phyloP scores from a whole-genome alignment of 2,329 filamentous ascomycete species.

The Scedosporium minutisporum region DNA sequence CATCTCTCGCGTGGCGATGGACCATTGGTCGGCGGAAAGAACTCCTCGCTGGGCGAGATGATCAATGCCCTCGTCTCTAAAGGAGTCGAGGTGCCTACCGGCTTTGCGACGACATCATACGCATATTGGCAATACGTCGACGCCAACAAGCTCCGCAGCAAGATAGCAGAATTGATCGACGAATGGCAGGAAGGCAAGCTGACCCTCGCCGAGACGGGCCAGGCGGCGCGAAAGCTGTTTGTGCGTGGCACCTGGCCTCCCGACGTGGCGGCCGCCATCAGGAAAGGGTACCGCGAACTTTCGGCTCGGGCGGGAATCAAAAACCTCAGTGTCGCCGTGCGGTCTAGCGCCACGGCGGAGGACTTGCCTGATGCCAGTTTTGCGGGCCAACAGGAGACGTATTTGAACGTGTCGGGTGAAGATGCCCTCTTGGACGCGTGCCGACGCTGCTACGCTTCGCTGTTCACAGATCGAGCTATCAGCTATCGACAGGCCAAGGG shows the following conservation, averaged over 20 bases:
- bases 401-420: conserved; percentile 23
- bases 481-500: conserved; percentile 20
- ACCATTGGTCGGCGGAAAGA: conserved; percentile 25
- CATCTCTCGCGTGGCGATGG: conserved; percentile 15
- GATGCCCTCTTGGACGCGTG: conserved; percentile 22
- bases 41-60: conserved; percentile 28
- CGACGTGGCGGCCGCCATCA: conserved; percentile 19
- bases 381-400: conserved; percentile 27
- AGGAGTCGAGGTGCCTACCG: conserved; percentile 22
- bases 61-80: conserved; percentile 18
- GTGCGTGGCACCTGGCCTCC: conserved; percentile 20
- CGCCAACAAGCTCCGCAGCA: conserved; percentile 19
- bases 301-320: conserved; percentile 11
- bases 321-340: conserved; percentile 23
- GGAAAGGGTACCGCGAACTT: conserved; percentile 18
- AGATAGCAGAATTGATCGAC: conserved; percentile 16
- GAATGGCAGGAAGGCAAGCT: conserved; percentile 20
- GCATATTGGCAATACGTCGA: conserved; percentile 25
- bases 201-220: conserved; percentile 20
- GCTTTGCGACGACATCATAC: conserved; percentile 24
- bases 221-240: conserved; percentile 19
- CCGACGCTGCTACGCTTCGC: conserved; percentile 25
- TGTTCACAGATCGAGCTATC: conserved; percentile 27
- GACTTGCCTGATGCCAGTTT: conserved; percentile 28
- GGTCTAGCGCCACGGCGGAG: conserved; percentile 28